Percentiles rank a stretch among this genome's conserved stretches.
Conservation (phyloP, 805 yeast species). For the Wickerhamomyces tratensis region DNA sequence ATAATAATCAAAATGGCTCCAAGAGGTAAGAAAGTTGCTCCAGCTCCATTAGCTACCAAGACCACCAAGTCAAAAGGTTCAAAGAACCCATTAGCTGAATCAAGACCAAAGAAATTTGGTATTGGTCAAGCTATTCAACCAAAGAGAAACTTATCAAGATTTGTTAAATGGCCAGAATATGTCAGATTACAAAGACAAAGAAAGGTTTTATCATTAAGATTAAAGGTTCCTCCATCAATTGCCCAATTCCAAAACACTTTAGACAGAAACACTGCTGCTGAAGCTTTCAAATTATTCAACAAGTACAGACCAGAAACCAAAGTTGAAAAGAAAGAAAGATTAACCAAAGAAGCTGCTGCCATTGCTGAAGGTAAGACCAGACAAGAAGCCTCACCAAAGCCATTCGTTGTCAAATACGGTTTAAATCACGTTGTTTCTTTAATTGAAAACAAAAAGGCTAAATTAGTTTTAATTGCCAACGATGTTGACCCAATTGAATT, state of each 20-base stretch:
- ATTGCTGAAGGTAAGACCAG: slow-evolving; percentile 96
- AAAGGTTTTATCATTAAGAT: slow-evolving; percentile 90
- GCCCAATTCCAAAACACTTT: slow-evolving; percentile 93
- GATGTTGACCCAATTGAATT: slow-evolving; percentile 99
- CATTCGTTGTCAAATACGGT: slow-evolving; percentile 96
- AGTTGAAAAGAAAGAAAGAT: slow-evolving; percentile 98
- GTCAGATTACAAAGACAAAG: slow-evolving; percentile 98
- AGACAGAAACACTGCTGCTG: slow-evolving; percentile 99
- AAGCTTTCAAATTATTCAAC: slow-evolving; percentile 94
- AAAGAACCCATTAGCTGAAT: slow-evolving; percentile 81
- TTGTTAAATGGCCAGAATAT: slow-evolving; percentile 98
- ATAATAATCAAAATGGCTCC: background rate
- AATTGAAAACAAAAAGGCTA: slow-evolving; percentile 97
- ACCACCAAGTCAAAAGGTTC: slow-evolving; percentile 28
- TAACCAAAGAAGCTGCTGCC: slow-evolving; percentile 98
- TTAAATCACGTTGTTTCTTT: slow-evolving; percentile 97
- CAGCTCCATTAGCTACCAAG: slow-evolving; percentile 92
- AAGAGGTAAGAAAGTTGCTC: slow-evolving; percentile 71
- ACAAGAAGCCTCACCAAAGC: slow-evolving; percentile 95
- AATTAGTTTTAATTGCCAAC: slow-evolving; percentile 94
- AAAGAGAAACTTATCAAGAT: slow-evolving; percentile 92
- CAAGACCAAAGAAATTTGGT: slow-evolving; percentile 90
- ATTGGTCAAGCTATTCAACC: slow-evolving; percentile 95
- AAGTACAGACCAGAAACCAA: slow-evolving; percentile 98
- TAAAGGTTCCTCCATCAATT: slow-evolving; percentile 98